Conservation (phyloP, 2,329 filamentous ascomycete species). For the Ustulina deusta region DNA sequence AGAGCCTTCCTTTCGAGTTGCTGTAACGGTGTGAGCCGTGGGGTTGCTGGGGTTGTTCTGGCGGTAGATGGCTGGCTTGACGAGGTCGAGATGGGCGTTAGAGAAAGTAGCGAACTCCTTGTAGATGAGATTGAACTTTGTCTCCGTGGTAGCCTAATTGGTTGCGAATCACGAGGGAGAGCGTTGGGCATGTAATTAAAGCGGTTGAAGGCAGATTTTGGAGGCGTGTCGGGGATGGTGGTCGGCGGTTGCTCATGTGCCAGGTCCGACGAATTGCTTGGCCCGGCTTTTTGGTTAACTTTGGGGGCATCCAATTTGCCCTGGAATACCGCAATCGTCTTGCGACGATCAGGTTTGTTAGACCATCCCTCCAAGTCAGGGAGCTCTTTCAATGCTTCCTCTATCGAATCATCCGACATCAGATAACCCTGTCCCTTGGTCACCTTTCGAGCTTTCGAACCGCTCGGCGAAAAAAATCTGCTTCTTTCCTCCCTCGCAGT, state of each 20-base stretch:
- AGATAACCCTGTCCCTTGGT: conserved; percentile 58
- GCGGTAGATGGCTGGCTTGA: conserved; percentile 58
- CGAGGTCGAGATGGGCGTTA: conserved; percentile 55
- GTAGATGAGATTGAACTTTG: conserved; percentile 43
- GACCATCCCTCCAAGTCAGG: conserved; percentile 66
- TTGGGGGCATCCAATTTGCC: conserved; percentile 48
- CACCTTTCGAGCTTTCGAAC: conserved; percentile 39
- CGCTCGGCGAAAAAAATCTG: conserved; percentile 63
- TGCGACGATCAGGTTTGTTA: conserved; percentile 51
- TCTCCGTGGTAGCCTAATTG: conserved; percentile 30
- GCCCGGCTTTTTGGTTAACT: conserved; percentile 37
- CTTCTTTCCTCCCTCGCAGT: conserved; percentile 58
- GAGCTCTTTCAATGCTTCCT: conserved; percentile 64
- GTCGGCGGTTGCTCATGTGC: not conserved
- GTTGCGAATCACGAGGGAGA: conserved; percentile 31
- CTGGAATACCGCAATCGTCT: conserved; percentile 60
- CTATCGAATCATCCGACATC: conserved; percentile 69
- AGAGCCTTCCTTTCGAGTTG: conserved; percentile 64
- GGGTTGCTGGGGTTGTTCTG: conserved; percentile 58
- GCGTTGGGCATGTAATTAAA: conserved; percentile 48
- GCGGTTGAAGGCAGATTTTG: conserved; percentile 50
- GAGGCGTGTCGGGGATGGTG: conserved; percentile 44
- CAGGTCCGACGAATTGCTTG: conserved; percentile 6
- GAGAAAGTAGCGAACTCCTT: conserved; percentile 43
- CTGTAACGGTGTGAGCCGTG: conserved; percentile 63